Evolutionary conservation across 2,329 filamentous ascomycete species (phyloP).

Genomic region (Alternaria dauci): DNA sequence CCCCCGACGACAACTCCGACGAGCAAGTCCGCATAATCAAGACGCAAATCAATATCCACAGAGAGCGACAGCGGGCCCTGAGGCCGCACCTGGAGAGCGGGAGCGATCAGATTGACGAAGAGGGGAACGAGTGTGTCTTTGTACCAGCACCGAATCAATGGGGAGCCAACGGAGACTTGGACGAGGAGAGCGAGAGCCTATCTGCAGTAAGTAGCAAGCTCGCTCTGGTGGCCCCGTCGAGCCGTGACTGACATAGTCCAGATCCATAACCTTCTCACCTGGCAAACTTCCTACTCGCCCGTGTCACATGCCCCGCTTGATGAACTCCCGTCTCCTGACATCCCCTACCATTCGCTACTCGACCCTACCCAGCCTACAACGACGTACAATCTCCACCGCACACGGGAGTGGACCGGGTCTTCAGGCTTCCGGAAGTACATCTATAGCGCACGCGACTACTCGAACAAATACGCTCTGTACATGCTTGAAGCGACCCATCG

Average conservation of each 20-base stretch:
- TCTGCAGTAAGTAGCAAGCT: constrained; percentile 39
- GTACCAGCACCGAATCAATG: constrained; percentile 50
- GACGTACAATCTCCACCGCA: constrained; percentile 50
- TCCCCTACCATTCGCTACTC: constrained; percentile 47
- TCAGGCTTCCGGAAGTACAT: constrained; percentile 48
- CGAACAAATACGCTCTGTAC: constrained; percentile 48
- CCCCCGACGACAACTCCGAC: constrained; percentile 48
- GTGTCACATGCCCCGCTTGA: constrained; percentile 44
- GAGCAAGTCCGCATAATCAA: constrained; percentile 46
- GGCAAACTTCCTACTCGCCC: constrained; percentile 47
- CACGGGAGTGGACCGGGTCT: constrained; percentile 47
- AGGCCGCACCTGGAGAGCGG: constrained; percentile 49
- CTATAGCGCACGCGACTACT: constrained; percentile 48
- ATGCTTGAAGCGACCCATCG: constrained; percentile 47
- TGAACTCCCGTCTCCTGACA: constrained; percentile 44
- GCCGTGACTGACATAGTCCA: constrained; percentile 21
- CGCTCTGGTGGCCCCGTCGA: neutral
- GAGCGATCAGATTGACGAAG: constrained; percentile 46
- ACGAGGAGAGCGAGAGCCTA: constrained; percentile 49
- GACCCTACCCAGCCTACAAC: constrained; percentile 43
- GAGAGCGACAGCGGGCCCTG: constrained; percentile 45
- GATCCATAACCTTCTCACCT: constrained; percentile 50
- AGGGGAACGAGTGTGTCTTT: constrained; percentile 49
- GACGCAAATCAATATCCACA: constrained; percentile 48
- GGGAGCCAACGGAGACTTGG: constrained; percentile 49